Base-by-base conservation (phyloP, 352 stramenopile species). In the Pythium utonaiense region DNA sequence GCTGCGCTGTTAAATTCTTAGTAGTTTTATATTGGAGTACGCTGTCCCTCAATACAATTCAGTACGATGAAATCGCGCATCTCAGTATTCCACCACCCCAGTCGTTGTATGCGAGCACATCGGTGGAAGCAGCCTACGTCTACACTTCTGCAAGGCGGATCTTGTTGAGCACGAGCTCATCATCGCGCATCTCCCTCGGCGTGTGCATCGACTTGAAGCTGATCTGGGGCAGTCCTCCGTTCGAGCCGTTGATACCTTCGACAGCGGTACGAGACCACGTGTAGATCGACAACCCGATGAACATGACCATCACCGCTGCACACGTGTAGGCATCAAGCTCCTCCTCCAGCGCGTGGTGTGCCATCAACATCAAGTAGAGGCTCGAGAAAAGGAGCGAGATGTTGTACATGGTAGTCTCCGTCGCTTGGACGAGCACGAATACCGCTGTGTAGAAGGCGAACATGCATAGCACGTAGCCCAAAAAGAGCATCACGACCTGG, bases 381-480 rank as follows among this genome's bases (percentile, higher is more conserved):
- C 75, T 72, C 17, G 73, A 74, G 3, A 53, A 51, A 9, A 81
- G 42, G 31, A 84, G 54, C 21, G 68, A 73, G 7, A 78, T 27
- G 19, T 73, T 78, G 66, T 80, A 84, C 28, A 68, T 21, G 7
- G 59, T 57, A n/a, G 73, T 68, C 41, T 67, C 47, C 8, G 64
- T 66, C 13, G 55, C 58, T 31, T 69, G 60, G 19, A 70, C 62
- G 12, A 78, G 53, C 33, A 76, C 47, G 19, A 62, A 74, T 14
- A 78, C 64, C 34, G 77, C 58, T 7, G 66, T 41, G 61, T 84
- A 82, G 38, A 82, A 77, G 9, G 70, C 53, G 33, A 80, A 57
- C 57, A 80, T 69, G 34, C 67, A 58, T 14, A 66, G 41, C 22
- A 70, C 58, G 58, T 82, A 78, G 33, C 70, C 66, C 3, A 58